Base-by-base conservation (phyloP, 2,329 filamentous ascomycete genomes). In the Beauveria varroae region DNA sequence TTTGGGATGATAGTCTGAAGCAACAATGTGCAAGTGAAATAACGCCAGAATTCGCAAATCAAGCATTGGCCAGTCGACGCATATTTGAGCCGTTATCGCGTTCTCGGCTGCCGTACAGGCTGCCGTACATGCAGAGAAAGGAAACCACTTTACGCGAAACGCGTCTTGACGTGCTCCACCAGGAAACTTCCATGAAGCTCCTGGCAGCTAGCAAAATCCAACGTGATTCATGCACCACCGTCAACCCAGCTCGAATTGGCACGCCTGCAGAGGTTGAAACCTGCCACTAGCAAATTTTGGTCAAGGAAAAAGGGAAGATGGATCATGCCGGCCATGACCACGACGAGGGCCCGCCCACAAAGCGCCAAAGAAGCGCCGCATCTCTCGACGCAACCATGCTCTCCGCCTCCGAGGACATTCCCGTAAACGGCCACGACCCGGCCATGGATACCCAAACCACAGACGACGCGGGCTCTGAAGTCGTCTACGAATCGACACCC, bases 401-500 rank as follows among this genome's bases (percentile, higher is more conserved):
- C 57, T 58, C 54, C 24, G 12, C 40, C 18, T 46, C 49, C 24
- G 28, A 28, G 14, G 61, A 61, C 41, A 9, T 41, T 16, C 20
- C 10, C 41, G 54, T 47, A 16, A 30, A 37, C 18, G 28, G 10
- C n/a, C 7, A 18, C 18, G 26, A 52, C 12, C 43, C 24, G 16
- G 49, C 24, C 16, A 22, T 18, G 20, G 50, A 20, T 6, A 28
- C 26, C 2, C 40, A 53, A 44, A 12, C 18, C n/a, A 44, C 30
- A 20, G 49, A 40, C 5, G 18, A 50, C 2, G 34, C 5, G 2
- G 8, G 18, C 3, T 26, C 37, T 6, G 30, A 44, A 44, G 41
- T 24, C 4, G 12, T 8, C 16, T 18, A 34, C 20, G 20, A 4
- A 20, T 67, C 67, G 49, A 68, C 65, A 9, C 67, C 73, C 49